phyloP scores from a whole-genome alignment of 2,329 filamentous ascomycete genomes.

The Sphaerulina populicola region DNA sequence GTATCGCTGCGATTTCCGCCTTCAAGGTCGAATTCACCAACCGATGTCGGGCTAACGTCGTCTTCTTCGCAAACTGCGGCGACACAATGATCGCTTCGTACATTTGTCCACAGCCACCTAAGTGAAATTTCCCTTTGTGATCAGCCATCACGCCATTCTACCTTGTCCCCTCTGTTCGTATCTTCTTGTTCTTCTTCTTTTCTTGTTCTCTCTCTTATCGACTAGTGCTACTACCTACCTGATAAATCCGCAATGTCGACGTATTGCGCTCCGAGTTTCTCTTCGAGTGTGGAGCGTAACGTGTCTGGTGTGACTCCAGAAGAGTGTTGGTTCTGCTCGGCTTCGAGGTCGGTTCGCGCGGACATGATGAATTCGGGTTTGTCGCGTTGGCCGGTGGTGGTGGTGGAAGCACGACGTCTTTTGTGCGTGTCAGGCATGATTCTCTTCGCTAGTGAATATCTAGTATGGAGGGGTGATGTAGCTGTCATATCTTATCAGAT shows the following conservation, averaged over 20 bases:
- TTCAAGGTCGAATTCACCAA: slow-evolving; percentile 77
- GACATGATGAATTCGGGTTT: slow-evolving; percentile 32
- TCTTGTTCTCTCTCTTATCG: no score
- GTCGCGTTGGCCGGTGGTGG: neutral
- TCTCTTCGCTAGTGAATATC: no score
- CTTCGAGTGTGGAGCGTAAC: slow-evolving; percentile 59
- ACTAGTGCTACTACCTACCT: slow-evolving; percentile 48
- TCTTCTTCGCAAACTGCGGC: slow-evolving; percentile 46
- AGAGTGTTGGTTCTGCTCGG: slow-evolving; percentile 42
- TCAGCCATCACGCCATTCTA: neutral
- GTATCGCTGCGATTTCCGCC: slow-evolving; percentile 79
- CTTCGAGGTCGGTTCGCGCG: slow-evolving; percentile 38
- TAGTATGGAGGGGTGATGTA: slow-evolving; percentile 2
- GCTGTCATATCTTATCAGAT: slow-evolving; percentile 5
- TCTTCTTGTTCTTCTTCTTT: no score
- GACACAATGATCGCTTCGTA: slow-evolving; percentile 61
- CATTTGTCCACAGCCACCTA: slow-evolving; percentile 63
- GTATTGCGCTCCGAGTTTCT: slow-evolving; percentile 64
- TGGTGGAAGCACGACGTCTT: slow-evolving; percentile 3
- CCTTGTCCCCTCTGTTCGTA: neutral
- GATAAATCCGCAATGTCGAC: slow-evolving; percentile 90
- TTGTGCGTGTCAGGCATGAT: neutral
- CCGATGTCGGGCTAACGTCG: slow-evolving; percentile 72
- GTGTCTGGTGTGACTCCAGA: slow-evolving; percentile 62
- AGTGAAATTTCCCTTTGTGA: neutral